Percentiles rank a stretch among this genome's conserved stretches.
Conservation (phyloP, 2,329 filamentous ascomycete species). For the Fusarium torulosum region DNA sequence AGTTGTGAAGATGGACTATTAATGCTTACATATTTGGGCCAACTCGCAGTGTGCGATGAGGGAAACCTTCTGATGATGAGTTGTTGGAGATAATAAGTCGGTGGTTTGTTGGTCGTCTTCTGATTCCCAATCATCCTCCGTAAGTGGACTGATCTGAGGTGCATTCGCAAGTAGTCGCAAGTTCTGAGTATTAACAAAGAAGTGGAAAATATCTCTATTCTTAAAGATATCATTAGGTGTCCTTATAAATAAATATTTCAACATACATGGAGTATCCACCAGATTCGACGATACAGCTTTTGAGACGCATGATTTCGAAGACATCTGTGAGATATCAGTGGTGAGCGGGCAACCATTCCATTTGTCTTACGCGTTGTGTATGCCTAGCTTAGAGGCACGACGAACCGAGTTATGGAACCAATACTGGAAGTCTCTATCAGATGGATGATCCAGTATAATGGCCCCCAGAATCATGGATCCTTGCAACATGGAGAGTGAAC, state of each 20-base stretch:
- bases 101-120: not conserved
- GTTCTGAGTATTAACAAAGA: conserved; percentile 27
- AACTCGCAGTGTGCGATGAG: conserved; percentile 23
- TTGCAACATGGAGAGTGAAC: conserved; percentile 22
- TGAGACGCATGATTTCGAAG: not conserved
- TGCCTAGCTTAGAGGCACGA: conserved; percentile 12
- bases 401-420: conserved; percentile 40
- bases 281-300: conserved; percentile 30
- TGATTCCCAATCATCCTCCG: conserved; percentile 27
- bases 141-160: not conserved
- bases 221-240: accelerated
- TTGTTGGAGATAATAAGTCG: not conserved
- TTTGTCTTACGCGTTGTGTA: conserved; percentile 10
- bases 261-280: conserved; percentile 39
- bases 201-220: conserved; percentile 25
- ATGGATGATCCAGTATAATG: conserved; percentile 26
- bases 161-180: not conserved
- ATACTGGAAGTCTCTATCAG: conserved; percentile 34
- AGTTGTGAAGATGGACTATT: not conserved
- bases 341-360: accelerated
- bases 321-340: not conserved
- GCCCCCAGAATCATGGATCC: conserved; percentile 28
- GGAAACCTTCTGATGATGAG: conserved; percentile 6
- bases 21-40: conserved; percentile 21
- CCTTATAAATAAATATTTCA: accelerated